phyloP scores from a whole-genome alignment of 192 early-diverging fungal genomes.

The Linnemannia elongata region DNA sequence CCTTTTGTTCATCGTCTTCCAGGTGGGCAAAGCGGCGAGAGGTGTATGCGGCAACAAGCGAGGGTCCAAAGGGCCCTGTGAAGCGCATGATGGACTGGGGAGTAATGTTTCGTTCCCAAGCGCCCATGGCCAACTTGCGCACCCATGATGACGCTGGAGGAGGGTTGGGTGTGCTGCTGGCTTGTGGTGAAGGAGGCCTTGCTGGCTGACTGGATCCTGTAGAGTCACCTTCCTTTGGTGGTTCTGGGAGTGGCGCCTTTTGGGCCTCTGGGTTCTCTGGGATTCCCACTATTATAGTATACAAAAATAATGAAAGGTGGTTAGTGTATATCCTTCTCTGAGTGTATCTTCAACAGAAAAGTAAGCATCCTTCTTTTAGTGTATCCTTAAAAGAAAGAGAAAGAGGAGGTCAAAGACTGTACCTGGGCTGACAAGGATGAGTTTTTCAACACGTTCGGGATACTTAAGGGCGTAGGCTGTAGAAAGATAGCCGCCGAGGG shows the following conservation, averaged over 20 bases:
- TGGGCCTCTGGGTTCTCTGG: constrained; percentile 67
- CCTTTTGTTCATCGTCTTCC: constrained; percentile 69
- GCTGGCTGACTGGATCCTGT: neutral
- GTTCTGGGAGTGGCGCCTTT: constrained; percentile 37
- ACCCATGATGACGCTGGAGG: constrained; percentile 27
- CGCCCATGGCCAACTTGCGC: constrained; percentile 59
- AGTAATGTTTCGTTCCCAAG: constrained; percentile 86
- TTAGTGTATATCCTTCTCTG: neutral
- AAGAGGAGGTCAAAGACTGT: constrained; percentile 2
- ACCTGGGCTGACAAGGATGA: constrained; percentile 92
- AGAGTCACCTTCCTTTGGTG: constrained; percentile 11
- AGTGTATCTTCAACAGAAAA: too few relatives aligned
- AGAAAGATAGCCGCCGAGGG: constrained; percentile 91
- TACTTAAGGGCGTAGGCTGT: constrained; percentile 89
- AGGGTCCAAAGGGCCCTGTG: constrained; percentile 84
- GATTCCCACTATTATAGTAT: constrained; percentile 66
- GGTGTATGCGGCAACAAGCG: constrained; percentile 68
- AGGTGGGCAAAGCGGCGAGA: constrained; percentile 75
- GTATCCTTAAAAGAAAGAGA: neutral
- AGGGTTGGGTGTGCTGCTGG: neutral
- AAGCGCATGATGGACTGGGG: constrained; percentile 85
- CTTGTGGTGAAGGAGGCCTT: constrained; percentile 3
- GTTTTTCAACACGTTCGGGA: constrained; percentile 86
- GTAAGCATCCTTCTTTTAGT: too few relatives aligned
- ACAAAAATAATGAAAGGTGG: neutral